Percentiles rank a stretch among this genome's conserved stretches.
These are phyloP conservation scores for Paracamarosporium sp. DNA, from an alignment of 2,329 filamentous ascomycete genomes.

Conservation along the genomic window DNA sequence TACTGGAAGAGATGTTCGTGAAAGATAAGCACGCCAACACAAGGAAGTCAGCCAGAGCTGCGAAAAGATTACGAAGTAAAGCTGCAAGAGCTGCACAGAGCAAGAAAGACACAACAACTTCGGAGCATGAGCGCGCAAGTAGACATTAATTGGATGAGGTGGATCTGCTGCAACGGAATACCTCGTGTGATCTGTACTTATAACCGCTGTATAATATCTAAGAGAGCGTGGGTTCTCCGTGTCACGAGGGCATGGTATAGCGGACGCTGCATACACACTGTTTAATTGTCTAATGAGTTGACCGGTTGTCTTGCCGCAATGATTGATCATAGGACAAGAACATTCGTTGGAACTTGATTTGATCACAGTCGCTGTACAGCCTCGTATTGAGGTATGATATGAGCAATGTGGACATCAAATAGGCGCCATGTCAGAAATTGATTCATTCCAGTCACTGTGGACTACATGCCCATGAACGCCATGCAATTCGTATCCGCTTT, in stretches of 20 bases:
- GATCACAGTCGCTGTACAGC: background rate
- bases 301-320: background rate
- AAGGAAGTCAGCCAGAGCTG: background rate
- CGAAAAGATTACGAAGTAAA: background rate
- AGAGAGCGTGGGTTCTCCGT: too few relatives aligned
- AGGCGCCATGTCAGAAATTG: conserved; percentile 27
- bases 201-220: background rate
- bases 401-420: background rate
- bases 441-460: conserved; percentile 45
- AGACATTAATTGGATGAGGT: too few relatives aligned
- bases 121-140: too few relatives aligned
- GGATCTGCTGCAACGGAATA: too few relatives aligned
- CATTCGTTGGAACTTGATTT: background rate
- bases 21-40: too few relatives aligned
- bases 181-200: too few relatives aligned
- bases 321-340: background rate
- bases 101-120: background rate
- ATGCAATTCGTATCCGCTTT: conserved; percentile 47
- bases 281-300: background rate
- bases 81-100: background rate
- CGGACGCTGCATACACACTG: too few relatives aligned
- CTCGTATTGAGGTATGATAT: background rate
- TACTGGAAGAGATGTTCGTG: too few relatives aligned
- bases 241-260: too few relatives aligned
- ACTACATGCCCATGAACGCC: conserved; percentile 48